Evolutionary conservation across 2,329 filamentous ascomycete genomes (phyloP).

Genomic region (Aureobasidium sp.): DNA sequence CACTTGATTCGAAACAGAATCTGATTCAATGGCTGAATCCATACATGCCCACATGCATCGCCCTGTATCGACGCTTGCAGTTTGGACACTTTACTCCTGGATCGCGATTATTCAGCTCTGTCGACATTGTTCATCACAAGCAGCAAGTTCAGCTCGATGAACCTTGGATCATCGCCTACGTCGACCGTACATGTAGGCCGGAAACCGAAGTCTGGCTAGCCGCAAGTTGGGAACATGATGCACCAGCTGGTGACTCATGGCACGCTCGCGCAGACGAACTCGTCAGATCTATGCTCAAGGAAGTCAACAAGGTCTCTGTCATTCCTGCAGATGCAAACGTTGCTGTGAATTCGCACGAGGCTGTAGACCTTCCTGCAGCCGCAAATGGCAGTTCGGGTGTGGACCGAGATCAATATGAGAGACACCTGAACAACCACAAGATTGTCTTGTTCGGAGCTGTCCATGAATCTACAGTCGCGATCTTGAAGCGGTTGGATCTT

Average conservation of each 20-base stretch:
- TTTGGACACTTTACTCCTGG: constrained; percentile 43
- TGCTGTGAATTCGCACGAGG: not conserved
- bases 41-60: constrained; percentile 53
- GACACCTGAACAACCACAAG: constrained; percentile 5
- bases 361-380: not conserved
- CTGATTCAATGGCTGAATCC: constrained; percentile 44
- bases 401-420: not conserved
- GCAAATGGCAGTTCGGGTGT: not conserved
- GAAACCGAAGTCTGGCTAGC: constrained; percentile 63
- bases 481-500: constrained; percentile 22
- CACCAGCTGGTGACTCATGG: not conserved
- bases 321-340: not conserved
- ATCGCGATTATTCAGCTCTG: constrained; percentile 39
- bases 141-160: not conserved
- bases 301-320: not conserved
- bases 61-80: constrained; percentile 57
- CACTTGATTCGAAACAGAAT: not conserved
- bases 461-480: constrained; percentile 23
- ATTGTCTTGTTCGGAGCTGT: constrained; percentile 27
- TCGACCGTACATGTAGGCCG: constrained; percentile 53
- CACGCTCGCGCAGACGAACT: not conserved
- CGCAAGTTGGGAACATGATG: constrained; percentile 26
- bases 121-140: constrained; percentile 18
- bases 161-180: constrained; percentile 50
- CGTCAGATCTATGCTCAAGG: not conserved